Evolutionary conservation across 1,139 yeast species (phyloP), one percentile per base, ranked within the genome.

Genomic region (Geotrichum candidum): DNA sequence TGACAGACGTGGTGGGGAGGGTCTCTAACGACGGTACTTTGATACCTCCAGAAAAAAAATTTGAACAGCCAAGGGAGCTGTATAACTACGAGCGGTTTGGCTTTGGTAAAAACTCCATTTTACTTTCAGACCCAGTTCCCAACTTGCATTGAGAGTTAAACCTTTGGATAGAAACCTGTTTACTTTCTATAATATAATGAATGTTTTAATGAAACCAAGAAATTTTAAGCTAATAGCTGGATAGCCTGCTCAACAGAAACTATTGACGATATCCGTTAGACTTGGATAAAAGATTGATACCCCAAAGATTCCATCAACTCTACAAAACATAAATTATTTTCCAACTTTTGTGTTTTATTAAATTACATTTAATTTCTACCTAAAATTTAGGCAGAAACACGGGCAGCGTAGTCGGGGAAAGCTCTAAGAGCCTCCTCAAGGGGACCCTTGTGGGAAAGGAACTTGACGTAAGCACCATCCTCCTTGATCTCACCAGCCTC

Each of bases 401-500:
- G 66, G 68, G 68, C 59, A 62, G 68, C 87, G 89, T 78, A 88
- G 77, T 90, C 90, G 80, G 99, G 99, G 97, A 94, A 94, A 79
- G 87, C 88, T 77, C 82, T 83, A 85, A 91, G 84, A 94, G 92
- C 90, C 76, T 84, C 82, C 78, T 88, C 96, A 78, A 94, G 86
- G 73, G 88, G 85, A 84, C 99, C 99, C 87, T 90, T 92, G 83
- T 82, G 89, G 79, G 96, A 82, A 83, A 94, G 86, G 91, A 94
- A 94, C 88, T 94, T 94, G 78, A 94, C 98, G 83, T 88, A 94
- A 79, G 98, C 96, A 88, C 99, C 99, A 76, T 94, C 99, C 76
- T 92, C 98, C 84, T 89, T 90, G 77, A 94, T 96, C 85, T 92
- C 97, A 84, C 97, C 97, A 77, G 90, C 88, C 80, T 87, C 87